phyloP scores from a whole-genome alignment of 768 basidiomycete genomes.

The Strobilomyces echinocephalus region DNA sequence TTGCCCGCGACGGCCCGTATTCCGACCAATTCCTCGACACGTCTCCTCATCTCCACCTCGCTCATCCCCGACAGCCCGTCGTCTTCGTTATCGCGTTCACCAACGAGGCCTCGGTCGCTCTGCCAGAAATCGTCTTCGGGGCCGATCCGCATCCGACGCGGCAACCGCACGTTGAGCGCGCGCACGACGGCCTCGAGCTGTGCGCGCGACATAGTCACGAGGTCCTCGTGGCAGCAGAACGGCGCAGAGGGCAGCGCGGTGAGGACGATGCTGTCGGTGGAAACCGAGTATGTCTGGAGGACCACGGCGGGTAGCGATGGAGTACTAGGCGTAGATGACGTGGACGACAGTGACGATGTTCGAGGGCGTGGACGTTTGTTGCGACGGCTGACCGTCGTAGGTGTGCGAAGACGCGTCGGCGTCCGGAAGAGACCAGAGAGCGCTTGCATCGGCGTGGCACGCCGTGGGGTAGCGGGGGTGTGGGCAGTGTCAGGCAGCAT shows the following conservation, averaged over 20 bases:
- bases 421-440: slow-evolving; percentile 22
- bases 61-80: slow-evolving; percentile 26
- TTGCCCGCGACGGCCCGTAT: slow-evolving; percentile 36
- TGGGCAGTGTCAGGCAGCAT: slow-evolving; percentile 6
- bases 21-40: slow-evolving; percentile 60
- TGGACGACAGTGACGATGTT: slow-evolving; percentile 3
- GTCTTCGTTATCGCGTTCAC: neutral
- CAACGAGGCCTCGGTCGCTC: neutral
- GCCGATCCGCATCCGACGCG: slow-evolving; percentile 47
- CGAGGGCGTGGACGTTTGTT: slow-evolving; percentile 19
- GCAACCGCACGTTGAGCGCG: slow-evolving; percentile 54
- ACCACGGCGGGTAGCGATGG: slow-evolving; percentile 40
- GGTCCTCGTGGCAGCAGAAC: slow-evolving; percentile 73
- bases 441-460: slow-evolving; percentile 11
- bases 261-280: slow-evolving; percentile 54
- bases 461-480: slow-evolving; percentile 7
- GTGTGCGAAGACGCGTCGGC: slow-evolving; percentile 21
- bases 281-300: slow-evolving; percentile 51
- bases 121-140: slow-evolving; percentile 27
- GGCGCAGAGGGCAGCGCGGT: slow-evolving; percentile 55
- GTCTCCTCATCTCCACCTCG: slow-evolving; percentile 44
- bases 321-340: slow-evolving; percentile 6
- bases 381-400: slow-evolving; percentile 13
- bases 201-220: slow-evolving; percentile 55
- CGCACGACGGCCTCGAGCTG: slow-evolving; percentile 51